Percentiles rank a stretch among this genome's conserved stretches.
Evolutionary conservation across 805 yeast genomes (phyloP).

Genomic region (Starmera quercuum): DNA sequence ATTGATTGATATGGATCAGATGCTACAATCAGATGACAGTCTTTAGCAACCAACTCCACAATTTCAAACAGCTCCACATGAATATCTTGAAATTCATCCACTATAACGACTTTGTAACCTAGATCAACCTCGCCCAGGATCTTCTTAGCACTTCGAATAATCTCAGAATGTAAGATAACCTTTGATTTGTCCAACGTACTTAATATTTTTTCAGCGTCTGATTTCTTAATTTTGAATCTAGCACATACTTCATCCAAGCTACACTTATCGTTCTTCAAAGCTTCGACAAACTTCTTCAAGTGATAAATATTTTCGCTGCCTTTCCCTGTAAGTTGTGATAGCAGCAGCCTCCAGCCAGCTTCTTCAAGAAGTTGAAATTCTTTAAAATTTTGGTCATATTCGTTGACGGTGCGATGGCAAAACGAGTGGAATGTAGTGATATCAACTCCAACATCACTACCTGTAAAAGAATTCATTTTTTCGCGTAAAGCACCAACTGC

Average conservation of each 20-base stretch:
- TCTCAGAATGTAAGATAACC: conserved; percentile 14
- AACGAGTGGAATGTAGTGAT: conserved; percentile 60
- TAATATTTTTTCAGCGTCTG: conserved; percentile 1
- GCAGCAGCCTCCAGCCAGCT: conserved; percentile 40
- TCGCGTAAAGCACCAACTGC: conserved; percentile 44
- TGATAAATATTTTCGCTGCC: conserved; percentile 5
- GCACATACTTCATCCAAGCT: not conserved
- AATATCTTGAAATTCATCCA: conserved; percentile 74
- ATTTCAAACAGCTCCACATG: conserved; percentile 42
- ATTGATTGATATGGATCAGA: conserved; percentile 71
- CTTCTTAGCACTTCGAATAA: conserved; percentile 22
- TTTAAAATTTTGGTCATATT: conserved; percentile 15
- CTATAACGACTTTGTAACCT: conserved; percentile 36
- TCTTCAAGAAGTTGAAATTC: conserved; percentile 44
- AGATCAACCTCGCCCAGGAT: conserved; percentile 19
- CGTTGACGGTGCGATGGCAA: conserved; percentile 41
- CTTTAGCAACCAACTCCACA: conserved; percentile 27
- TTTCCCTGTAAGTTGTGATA: conserved; percentile 23
- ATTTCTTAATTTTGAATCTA: not conserved
- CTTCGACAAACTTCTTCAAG: conserved; percentile 2
- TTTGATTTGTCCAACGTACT: conserved; percentile 8
- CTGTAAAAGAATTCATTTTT: conserved; percentile 25
- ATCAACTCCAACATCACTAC: conserved; percentile 28
- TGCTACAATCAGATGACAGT: conserved; percentile 53
- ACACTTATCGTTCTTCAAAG: not conserved